Percentiles rank a stretch among this genome's conserved stretches.
Conservation (phyloP, 106 monocot genomes). For the Dendrobium chrysotoxum region DNA sequence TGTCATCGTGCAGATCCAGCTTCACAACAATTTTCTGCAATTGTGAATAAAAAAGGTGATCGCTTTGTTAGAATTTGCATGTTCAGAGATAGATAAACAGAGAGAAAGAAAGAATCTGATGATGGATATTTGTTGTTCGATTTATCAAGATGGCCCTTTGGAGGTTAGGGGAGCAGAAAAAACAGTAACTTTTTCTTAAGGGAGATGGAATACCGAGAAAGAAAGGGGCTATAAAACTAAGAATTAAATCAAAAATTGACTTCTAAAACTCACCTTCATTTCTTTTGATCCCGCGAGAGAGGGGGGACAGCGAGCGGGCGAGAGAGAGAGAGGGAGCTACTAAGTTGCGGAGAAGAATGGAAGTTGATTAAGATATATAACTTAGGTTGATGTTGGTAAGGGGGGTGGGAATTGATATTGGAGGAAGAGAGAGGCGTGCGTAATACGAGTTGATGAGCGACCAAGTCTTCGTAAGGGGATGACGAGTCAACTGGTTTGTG, state of each 20-base stretch:
- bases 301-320: neutral
- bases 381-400: neutral
- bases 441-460: neutral
- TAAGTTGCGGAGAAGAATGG: neutral
- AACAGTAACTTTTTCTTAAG: neutral
- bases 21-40: conserved; percentile 16
- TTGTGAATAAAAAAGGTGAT: neutral
- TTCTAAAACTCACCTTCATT: conserved; percentile 10
- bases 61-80: neutral
- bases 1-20: conserved; percentile 13
- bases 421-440: conserved; percentile 2
- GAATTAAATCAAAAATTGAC: neutral
- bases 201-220: neutral
- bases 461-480: neutral
- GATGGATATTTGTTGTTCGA: neutral
- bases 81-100: neutral
- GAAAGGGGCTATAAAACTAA: neutral
- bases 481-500: neutral
- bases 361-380: neutral
- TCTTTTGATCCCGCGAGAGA: neutral
- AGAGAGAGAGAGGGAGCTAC: neutral
- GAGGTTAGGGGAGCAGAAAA: neutral
- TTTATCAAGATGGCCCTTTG: neutral
- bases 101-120: no score
- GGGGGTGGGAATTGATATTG: neutral